Base-by-base conservation (phyloP, 192 early-diverging fungal genomes). In the Pilobolus umbonatus region DNA sequence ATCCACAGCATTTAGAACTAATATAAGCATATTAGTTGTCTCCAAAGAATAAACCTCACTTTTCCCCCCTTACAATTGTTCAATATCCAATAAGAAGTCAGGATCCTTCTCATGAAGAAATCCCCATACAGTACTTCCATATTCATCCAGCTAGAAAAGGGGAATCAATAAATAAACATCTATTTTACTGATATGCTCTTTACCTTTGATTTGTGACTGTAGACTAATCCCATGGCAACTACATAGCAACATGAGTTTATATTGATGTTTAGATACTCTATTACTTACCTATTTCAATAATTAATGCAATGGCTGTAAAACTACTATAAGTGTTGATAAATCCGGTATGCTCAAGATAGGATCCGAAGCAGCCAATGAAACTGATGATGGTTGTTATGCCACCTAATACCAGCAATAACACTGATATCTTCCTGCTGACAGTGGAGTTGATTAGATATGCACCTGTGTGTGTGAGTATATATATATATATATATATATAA, bases 1-100 rank as follows among this genome's bases (percentile, higher is more conserved):
- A 62, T 42, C 60, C 60, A 24, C 60, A 62, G 26, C 60, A 62
- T 11, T 62, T 28, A 5, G 54, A 53, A 24, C 60, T 62, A 51
- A 29, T 17, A 38, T 49, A 2, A 10, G 0, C 6, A 51, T 22
- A 31, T 28, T 14, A 52, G 11, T 40, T 11, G 5, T 11, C 2
- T 1, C 11, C 22, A 14, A 12, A 6, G 49, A 19, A 32, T n/a
- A 2, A 26, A 5, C 42, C 31, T 8, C 21, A 7, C 4, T 15
- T 46, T 9, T 17, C 32, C 24, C 17, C 22, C 4, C 49, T 62
- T 45, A 54, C 60, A 30, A 21, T 53, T 40, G 36, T 24, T 62
- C 60, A 45, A 62, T 36, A 34, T 62, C 50, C 7, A 54, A 39
- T 30, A 62, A 36, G 38, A 62, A 62, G 12, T 30, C 21, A 31